Conservation (phyloP, 768 basidiomycete species). For the Boletus rex-veris region DNA sequence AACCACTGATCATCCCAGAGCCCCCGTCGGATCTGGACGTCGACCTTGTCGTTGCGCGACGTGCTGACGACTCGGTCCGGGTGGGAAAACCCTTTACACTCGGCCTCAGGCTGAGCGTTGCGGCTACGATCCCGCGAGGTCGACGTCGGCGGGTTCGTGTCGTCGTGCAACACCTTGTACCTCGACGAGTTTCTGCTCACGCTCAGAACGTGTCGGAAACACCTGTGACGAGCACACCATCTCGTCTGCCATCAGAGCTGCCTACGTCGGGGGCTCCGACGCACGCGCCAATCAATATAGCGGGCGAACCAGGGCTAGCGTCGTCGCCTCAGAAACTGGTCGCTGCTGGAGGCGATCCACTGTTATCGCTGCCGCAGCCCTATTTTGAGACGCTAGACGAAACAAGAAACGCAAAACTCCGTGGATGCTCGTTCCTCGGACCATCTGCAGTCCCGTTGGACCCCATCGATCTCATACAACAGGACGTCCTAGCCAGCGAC, state of each 20-base stretch:
- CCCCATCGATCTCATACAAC: slow-evolving; percentile 35
- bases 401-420: slow-evolving; percentile 26
- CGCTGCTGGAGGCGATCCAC: slow-evolving; percentile 2
- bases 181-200: slow-evolving; percentile 30
- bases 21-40: slow-evolving; percentile 46
- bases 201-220: slow-evolving; percentile 10
- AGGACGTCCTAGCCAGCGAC: slow-evolving; percentile 3
- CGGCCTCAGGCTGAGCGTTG: slow-evolving; percentile 49
- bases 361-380: slow-evolving; percentile 41
- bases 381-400: slow-evolving; percentile 43
- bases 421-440: slow-evolving; percentile 45
- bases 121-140: slow-evolving; percentile 38
- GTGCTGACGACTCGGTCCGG: slow-evolving; percentile 42
- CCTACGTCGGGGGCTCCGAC: slow-evolving; percentile 6
- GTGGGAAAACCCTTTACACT: slow-evolving; percentile 62
- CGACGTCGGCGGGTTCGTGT: slow-evolving; percentile 45
- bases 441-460: slow-evolving; percentile 49
- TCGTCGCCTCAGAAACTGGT: slow-evolving; percentile 15
- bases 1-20: slow-evolving; percentile 22
- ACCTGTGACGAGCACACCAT: neutral
- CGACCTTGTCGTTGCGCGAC: slow-evolving; percentile 51
- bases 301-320: slow-evolving; percentile 9
- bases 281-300: neutral
- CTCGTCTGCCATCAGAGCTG: slow-evolving; percentile 7
- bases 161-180: slow-evolving; percentile 64